Base-by-base conservation (phyloP, 768 basidiomycete genomes). In the Hygrophorus russula region DNA sequence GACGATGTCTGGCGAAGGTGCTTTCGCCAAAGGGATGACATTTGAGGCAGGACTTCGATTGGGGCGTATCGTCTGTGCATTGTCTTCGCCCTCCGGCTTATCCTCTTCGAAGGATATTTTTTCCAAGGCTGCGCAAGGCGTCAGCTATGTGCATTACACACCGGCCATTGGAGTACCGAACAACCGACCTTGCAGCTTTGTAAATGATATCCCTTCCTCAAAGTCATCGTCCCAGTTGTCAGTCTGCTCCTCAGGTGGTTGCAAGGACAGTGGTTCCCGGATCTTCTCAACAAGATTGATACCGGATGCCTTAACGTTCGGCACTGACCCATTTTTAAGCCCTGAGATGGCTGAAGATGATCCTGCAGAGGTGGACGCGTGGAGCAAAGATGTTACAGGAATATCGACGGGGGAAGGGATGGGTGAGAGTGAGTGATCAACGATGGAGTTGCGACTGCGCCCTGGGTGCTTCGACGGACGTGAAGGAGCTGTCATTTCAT, bases 181-280 rank as follows among this genome's bases (percentile, higher is more conserved):
- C 5, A 6, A 50, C 56, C 14, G 29, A 73, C 73, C 80, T 66
- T 83, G 84, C 24, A 93, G 59, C 60, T 92, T 94, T 6, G 82
- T 78, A 42, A 88, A 76, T 0, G 89, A 90, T 28, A 92, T 91
- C 1, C 84, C 90, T 51, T 89, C 90, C 57, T 92, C 90, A 51
- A 99, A 99, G 56, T 99, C 96, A 50, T 92, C 89, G 55, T 99
- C 96, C 96, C 96, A 99, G 50, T 92, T 94, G 57, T 96, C 92
- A 1, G 82, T 85, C 57, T 88, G 85, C 50, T 89, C 82, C 64
- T 92, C 85, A 13, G 82, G 83, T 17, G 76, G 73, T 46, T 69
- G 74, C 49, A 83, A 80, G 3, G 75, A 73, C 42, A 77, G 63
- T 3, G 84, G 82, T 39, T 82, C 68, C 8, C 36, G 24, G 33